Evolutionary conservation across 1,139 yeast genomes (phyloP).

Genomic region (Kurtzmaniella natalensis): DNA sequence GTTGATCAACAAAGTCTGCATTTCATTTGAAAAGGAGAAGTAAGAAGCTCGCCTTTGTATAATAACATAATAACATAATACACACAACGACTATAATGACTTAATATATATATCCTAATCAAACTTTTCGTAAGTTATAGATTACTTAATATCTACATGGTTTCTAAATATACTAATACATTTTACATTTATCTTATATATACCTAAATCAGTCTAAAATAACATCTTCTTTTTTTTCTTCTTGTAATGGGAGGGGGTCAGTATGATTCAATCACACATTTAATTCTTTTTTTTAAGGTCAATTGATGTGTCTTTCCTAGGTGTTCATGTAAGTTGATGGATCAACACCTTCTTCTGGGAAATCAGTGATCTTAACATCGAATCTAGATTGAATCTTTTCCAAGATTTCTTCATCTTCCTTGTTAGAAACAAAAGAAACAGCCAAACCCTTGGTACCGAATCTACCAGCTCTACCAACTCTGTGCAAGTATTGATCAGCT

Average conservation of each 20-base stretch:
- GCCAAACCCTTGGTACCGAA: slow-evolving; percentile 99
- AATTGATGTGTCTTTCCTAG: no score
- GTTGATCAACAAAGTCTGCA: slow-evolving; percentile 32
- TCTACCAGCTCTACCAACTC: slow-evolving; percentile 99
- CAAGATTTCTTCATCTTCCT: slow-evolving; percentile 86
- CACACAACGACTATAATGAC: no score
- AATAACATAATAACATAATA: no score
- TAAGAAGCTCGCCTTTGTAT: no score
- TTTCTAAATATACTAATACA: slow-evolving; percentile 3
- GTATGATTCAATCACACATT: no score
- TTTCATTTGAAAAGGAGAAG: no score
- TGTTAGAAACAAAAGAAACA: slow-evolving; percentile 79
- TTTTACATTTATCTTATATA: neutral
- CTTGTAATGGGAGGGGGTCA: no score
- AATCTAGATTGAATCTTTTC: slow-evolving; percentile 95
- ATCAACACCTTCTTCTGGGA: slow-evolving; percentile 98
- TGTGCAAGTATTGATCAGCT: slow-evolving; percentile 97
- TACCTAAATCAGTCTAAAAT: neutral
- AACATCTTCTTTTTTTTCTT: neutral
- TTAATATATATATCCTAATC: no score
- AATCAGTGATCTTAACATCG: slow-evolving; percentile 90
- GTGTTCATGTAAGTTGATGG: slow-evolving; percentile 98
- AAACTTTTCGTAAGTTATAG: neutral
- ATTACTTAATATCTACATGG: neutral
- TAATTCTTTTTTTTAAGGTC: no score